These are phyloP conservation scores for Suillus hirtellus DNA, from an alignment of 768 basidiomycete genomes.

Conservation along the genomic window DNA sequence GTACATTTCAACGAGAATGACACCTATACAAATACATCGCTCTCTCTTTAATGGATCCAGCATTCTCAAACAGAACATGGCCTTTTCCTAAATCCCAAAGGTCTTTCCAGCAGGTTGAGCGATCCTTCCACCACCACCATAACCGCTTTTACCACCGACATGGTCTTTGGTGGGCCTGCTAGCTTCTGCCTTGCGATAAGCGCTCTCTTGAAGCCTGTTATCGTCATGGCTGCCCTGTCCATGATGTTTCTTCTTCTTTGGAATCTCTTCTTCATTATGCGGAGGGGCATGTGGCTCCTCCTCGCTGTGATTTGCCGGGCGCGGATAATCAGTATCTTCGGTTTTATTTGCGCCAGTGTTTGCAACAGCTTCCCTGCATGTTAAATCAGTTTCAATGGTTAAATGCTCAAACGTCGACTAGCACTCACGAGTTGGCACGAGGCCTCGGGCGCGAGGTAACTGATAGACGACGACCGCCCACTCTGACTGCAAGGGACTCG, in stretches of 20 bases:
- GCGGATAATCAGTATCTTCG: slow-evolving; percentile 48
- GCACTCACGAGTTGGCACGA: slow-evolving; percentile 35
- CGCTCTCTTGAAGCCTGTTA: slow-evolving; percentile 46
- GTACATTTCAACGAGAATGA: background rate
- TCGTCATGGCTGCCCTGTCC: slow-evolving; percentile 40
- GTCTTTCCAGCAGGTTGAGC: slow-evolving; percentile 56
- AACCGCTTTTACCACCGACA: slow-evolving; percentile 33
- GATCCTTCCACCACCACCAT: slow-evolving; percentile 52
- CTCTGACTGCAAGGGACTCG: slow-evolving; percentile 32
- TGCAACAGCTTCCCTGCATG: slow-evolving; percentile 9
- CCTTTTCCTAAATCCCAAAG: slow-evolving; percentile 31
- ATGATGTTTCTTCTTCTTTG: slow-evolving; percentile 51
- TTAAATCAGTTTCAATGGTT: background rate
- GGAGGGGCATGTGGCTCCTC: slow-evolving; percentile 34
- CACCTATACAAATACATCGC: slow-evolving; percentile 7
- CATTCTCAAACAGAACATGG: slow-evolving; percentile 9
- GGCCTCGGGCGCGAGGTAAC: slow-evolving; percentile 40
- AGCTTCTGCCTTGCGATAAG: slow-evolving; percentile 46
- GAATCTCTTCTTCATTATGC: slow-evolving; percentile 46
- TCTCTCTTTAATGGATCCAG: slow-evolving; percentile 2
- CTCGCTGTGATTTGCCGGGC: slow-evolving; percentile 46
- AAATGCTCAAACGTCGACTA: background rate
- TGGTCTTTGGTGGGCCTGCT: slow-evolving; percentile 50
- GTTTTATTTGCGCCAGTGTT: slow-evolving; percentile 19
- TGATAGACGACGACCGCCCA: slow-evolving; percentile 55